Evolutionary conservation across 2,329 filamentous ascomycete genomes (phyloP).

Genomic region (Dothistroma septosporum): DNA sequence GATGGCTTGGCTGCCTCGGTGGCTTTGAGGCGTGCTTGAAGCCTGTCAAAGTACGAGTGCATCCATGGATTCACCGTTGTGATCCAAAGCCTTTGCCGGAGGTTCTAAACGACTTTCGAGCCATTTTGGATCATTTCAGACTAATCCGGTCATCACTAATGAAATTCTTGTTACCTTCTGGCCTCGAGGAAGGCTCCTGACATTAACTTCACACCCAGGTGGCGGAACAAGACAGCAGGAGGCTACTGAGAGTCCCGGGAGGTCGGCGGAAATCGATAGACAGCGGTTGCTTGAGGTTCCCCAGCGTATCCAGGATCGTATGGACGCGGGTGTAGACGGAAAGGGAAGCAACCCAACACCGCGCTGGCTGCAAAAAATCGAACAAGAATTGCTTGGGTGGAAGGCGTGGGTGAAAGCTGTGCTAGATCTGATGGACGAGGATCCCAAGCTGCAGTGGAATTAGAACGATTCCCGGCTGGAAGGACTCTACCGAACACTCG

Average conservation of each 20-base stretch:
- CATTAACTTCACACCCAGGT: neutral
- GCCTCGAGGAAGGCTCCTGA: neutral
- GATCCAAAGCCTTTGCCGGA: neutral
- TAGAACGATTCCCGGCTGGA: neutral
- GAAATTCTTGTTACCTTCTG: neutral
- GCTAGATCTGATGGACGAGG: neutral
- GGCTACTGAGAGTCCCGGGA: no score
- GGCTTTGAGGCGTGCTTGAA: neutral
- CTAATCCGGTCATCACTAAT: neutral
- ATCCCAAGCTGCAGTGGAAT: neutral
- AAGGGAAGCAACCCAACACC: neutral
- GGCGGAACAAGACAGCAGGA: no score
- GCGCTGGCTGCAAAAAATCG: neutral
- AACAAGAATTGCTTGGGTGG: neutral
- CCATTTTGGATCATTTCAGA: neutral
- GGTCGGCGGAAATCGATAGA: no score
- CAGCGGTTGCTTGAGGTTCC: neutral
- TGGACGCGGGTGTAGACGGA: neutral
- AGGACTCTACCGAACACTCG: no score
- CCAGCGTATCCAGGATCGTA: neutral
- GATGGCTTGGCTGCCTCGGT: neutral
- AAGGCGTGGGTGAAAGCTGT: neutral
- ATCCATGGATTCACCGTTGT: neutral
- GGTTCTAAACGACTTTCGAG: neutral
- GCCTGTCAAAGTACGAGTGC: neutral